These are phyloP conservation scores for Camelina hispida DNA, from an alignment of 345 rosid genomes.

Conservation along the genomic window DNA sequence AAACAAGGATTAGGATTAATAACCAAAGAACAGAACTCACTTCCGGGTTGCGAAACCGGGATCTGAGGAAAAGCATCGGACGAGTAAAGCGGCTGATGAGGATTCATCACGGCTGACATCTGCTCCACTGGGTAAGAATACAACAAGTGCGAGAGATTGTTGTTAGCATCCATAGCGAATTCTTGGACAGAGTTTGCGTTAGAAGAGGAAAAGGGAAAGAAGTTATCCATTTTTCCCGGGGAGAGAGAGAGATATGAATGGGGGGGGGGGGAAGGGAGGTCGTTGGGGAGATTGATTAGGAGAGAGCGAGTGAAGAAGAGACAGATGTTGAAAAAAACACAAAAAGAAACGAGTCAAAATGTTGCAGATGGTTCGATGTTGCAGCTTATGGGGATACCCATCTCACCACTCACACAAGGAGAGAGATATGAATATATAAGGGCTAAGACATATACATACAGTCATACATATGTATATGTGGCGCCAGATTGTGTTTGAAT, in stretches of 20 bases:
- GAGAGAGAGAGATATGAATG: constrained; percentile 27
- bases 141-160: not conserved
- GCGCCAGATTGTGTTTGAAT: constrained; percentile 45
- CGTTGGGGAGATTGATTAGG: constrained; percentile 28
- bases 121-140: constrained; percentile 27
- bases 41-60: constrained; percentile 26
- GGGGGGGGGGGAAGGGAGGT: not conserved
- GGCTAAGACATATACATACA: constrained; percentile 22
- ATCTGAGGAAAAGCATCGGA: constrained; percentile 33
- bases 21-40: constrained; percentile 26
- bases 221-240: constrained; percentile 43
- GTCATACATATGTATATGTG: constrained; percentile 13
- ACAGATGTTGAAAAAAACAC: constrained; percentile 43
- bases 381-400: constrained; percentile 42
- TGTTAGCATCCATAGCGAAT: constrained; percentile 34
- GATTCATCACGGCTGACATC: constrained; percentile 9
- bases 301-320: constrained; percentile 39
- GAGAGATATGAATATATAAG: constrained; percentile 29
- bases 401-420: constrained; percentile 42
- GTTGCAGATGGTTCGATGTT: constrained; percentile 45
- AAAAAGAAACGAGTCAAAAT: constrained; percentile 41
- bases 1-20: constrained; percentile 24
- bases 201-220: constrained; percentile 36
- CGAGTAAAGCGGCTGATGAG: constrained; percentile 17
- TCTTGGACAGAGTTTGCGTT: constrained; percentile 38